Base-by-base conservation (phyloP, 2,329 filamentous ascomycete species). In the Sphaerulina vaccinii region DNA sequence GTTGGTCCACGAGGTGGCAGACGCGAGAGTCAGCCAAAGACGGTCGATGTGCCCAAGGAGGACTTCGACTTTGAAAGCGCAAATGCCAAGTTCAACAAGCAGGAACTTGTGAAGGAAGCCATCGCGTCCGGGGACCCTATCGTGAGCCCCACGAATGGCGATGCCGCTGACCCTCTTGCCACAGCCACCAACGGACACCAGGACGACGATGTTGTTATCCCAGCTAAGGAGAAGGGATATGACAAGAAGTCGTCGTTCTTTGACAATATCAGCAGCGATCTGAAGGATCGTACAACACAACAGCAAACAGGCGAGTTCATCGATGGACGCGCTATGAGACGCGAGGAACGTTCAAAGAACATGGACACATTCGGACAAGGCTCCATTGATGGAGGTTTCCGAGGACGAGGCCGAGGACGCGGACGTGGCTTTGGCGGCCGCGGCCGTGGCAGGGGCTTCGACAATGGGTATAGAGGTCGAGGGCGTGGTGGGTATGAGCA, bases 341-440 rank as follows among this genome's bases (percentile, higher is more conserved):
- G 85, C 33, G 90, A 97, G 70, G 93, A 97, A 70, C 88, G 95
- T 69, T 90, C 86, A 70, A 90, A 90, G 75, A 97, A 97, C 69
- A 88, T 99, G 67, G 93, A 99, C 74, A 99, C 93, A 0, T 99
- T 99, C 62, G 93, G 93, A 7, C 91, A 97, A 70, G 91, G 91
- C 47, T 96, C 90, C 62, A 91, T 99, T 18, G 93, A 99, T 62
- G 85, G 60, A 13, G 86, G 62, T 11, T 87, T 83, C 69, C 82
- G 87, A 55, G 83, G 84, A 47, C 86, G 88, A 58, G 93, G 85
- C 71, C 85, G 90, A 45, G 88, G 90, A 23, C 82, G 90, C 37
- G 88, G 88, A 29, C 84, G 90, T 51, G 88, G 51, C 18, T 47
- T 47, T 22, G 44, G 44, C 19, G 44, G 33, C 7, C 44, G 44